Evolutionary conservation across 352 stramenopile species (phyloP), one percentile per base, ranked within the genome.

Genomic region (Thraustochytrium striatum): DNA sequence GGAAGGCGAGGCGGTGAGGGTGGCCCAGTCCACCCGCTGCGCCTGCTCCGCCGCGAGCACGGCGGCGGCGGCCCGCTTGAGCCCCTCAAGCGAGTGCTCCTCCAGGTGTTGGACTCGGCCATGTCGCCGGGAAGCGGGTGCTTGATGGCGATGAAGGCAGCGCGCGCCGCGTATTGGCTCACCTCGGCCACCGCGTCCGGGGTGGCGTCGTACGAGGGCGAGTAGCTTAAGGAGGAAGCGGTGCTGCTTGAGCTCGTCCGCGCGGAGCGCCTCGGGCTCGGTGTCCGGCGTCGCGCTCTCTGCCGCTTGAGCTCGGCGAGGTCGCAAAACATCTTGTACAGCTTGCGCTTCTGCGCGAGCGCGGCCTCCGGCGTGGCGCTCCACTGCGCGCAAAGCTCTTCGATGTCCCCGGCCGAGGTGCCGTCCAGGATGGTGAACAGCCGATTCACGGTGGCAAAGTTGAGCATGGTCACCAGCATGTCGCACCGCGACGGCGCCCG

Each of bases 61-160:
- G 3, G 65, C 65, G 32, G 52, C 52, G 35, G 65, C 52, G 11
- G 65, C 65, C 5, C 65, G 43, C n/a, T 32, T 44, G 21, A 75
- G 65, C 16, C 32, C 32, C 65, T 75, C 65, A 11, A 32, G 61
- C 13, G 65, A 30, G 32, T 55, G 43, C 25, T 61, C 65, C 32
- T 75, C 65, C n/a, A 75, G 65, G 65, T 43, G 52, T 75, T 75
- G 25, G 65, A 30, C 35, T 62, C 32, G 19, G 65, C 50, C 13
- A 75, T 41, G 65, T 75, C 65, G 41, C 52, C 32, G 30, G 65
- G 65, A 16, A 75, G 65, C 65, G 65, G 65, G 65, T 75, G 68
- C 65, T 75, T 75, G 65, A 75, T 75, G 28, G 65, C 33, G 43
- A 75, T 61, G 19, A 50, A 19, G 39, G 65, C 44, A 32, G 65